Evolutionary conservation across 176 grass and related monocot genomes (phyloP).

Genomic region (Oryza meyeriana): DNA sequence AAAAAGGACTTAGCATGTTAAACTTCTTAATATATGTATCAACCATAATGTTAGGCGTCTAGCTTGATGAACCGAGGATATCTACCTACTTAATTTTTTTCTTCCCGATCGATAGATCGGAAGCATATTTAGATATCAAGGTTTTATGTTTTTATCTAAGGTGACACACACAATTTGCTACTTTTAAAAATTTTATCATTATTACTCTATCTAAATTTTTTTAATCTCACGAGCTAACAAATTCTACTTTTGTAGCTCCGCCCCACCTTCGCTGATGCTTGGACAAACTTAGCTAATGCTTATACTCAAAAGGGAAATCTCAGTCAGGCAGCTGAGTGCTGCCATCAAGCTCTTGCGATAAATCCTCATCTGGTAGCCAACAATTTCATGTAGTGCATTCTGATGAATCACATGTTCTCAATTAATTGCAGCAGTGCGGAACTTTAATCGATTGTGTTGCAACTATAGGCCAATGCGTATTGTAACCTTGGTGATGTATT

Average conservation of each 20-base stretch:
- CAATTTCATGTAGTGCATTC: neutral
- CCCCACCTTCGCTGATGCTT: conserved; percentile 67
- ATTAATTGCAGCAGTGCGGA: neutral
- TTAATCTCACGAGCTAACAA: neutral
- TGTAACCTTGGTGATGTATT: conserved; percentile 66
- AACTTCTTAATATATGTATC: neutral
- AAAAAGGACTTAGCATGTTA: neutral
- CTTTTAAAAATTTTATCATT: neutral
- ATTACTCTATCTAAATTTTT: neutral
- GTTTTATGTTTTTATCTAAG: neutral
- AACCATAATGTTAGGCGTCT: neutral
- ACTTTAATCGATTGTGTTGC: neutral
- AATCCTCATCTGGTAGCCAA: conserved; percentile 45
- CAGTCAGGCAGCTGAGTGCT: conserved; percentile 55
- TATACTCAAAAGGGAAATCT: conserved; percentile 72
- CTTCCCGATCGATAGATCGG: too few species aligned
- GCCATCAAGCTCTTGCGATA: conserved; percentile 57
- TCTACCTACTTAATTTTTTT: neutral
- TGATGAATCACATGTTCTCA: conserved; percentile 10
- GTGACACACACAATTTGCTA: neutral
- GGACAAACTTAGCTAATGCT: conserved; percentile 71
- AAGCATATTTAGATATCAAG: neutral
- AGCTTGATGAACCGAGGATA: neutral
- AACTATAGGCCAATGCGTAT: conserved; percentile 62
- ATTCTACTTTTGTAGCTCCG: conserved; percentile 47